phyloP scores from a whole-genome alignment of 208 protist species.

The Acanthamoeba quina region DNA sequence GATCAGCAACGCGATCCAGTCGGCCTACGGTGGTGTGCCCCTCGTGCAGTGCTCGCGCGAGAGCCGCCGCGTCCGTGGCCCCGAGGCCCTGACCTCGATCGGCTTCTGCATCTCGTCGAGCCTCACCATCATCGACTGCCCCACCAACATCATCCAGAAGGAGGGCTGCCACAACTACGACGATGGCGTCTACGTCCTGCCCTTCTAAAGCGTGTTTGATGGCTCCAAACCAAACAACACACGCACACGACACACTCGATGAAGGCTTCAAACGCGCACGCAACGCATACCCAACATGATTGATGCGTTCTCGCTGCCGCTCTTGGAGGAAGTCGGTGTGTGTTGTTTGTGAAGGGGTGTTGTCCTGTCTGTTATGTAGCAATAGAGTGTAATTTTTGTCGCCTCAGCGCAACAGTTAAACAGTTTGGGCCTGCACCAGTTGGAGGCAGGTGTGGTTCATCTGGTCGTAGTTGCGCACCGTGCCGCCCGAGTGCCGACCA shows the following conservation, averaged over 20 bases:
- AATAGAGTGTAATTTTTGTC: too few species aligned
- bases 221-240: too few species aligned
- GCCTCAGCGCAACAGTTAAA: too few species aligned
- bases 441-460: neutral
- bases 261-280: too few species aligned
- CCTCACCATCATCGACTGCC: slow-evolving; percentile 56
- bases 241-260: too few species aligned
- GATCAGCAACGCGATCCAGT: slow-evolving; percentile 19
- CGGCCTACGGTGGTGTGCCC: slow-evolving; percentile 34
- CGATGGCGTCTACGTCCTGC: neutral
- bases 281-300: too few species aligned
- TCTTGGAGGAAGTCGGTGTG: too few species aligned
- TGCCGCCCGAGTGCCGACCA: neutral
- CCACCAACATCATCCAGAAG: slow-evolving; percentile 35
- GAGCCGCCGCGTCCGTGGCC: neutral
- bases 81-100: slow-evolving; percentile 25
- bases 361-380: too few species aligned
- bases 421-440: neutral
- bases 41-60: slow-evolving; percentile 44
- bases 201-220: neutral
- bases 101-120: neutral
- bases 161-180: slow-evolving; percentile 33
- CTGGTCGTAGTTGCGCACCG: neutral
- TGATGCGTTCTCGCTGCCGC: too few species aligned
- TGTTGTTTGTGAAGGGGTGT: too few species aligned